Evolutionary conservation across 768 basidiomycete genomes (phyloP).

Genomic region (Suillus sp.): DNA sequence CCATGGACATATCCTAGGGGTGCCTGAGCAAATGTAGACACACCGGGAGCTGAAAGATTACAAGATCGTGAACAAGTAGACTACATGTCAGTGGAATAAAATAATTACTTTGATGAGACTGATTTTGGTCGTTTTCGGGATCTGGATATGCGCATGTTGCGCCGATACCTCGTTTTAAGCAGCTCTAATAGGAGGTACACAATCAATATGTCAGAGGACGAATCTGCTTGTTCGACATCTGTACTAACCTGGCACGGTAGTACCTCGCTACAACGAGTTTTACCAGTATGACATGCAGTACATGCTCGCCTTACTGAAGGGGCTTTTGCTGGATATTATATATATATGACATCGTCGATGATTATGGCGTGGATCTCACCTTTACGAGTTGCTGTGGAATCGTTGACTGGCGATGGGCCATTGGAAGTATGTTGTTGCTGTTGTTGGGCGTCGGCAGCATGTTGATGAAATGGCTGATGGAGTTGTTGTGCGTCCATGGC

Average conservation of each 20-base stretch:
- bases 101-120: slow-evolving; percentile 31
- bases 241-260: slow-evolving; percentile 73
- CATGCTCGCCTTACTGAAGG: slow-evolving; percentile 83
- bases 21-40: slow-evolving; percentile 41
- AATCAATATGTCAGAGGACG: background rate
- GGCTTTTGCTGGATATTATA: slow-evolving; percentile 59
- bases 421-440: slow-evolving; percentile 26
- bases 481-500: slow-evolving; percentile 61
- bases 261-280: slow-evolving; percentile 81
- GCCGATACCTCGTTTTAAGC: slow-evolving; percentile 79
- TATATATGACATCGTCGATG: slow-evolving; percentile 13
- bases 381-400: slow-evolving; percentile 51
- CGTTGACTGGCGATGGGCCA: slow-evolving; percentile 34
- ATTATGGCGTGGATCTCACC: slow-evolving; percentile 45
- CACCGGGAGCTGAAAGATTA: slow-evolving; percentile 30
- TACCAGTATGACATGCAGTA: slow-evolving; percentile 79
- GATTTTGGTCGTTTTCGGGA: slow-evolving; percentile 58
- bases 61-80: slow-evolving; percentile 15
- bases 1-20: slow-evolving; percentile 42
- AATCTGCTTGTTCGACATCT: slow-evolving; percentile 7
- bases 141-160: slow-evolving; percentile 75
- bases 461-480: slow-evolving; percentile 40
- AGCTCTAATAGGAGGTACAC: slow-evolving; percentile 51
- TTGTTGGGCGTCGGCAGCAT: slow-evolving; percentile 38
- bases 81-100: slow-evolving; percentile 14